A percentile compares a stretch with the other conserved stretches of the same genome.
Evolutionary conservation across 1,284 basidiomycete species (phyloP).

Genomic region (Tylopilus orsonianus): DNA sequence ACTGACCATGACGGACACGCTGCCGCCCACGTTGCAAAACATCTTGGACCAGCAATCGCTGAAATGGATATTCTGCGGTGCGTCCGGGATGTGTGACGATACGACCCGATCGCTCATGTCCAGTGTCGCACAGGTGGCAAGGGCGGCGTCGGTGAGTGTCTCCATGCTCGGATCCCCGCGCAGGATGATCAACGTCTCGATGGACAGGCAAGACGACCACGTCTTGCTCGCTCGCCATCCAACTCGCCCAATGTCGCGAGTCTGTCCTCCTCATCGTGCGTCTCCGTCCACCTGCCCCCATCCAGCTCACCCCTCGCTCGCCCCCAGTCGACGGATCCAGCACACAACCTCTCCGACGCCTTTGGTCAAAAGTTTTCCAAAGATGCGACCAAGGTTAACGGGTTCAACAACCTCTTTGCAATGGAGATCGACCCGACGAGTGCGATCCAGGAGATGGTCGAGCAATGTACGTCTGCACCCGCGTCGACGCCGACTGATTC

Average conservation of each 20-base stretch:
- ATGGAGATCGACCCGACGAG: constrained; percentile 99
- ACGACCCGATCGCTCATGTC: constrained; percentile 10
- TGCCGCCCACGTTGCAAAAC: constrained; percentile 85
- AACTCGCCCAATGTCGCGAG: constrained; percentile 83
- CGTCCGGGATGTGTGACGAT: constrained; percentile 34
- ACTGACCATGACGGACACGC: constrained; percentile 48
- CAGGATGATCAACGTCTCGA: constrained; percentile 1
- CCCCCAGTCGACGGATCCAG: constrained; percentile 92
- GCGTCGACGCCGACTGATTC: constrained; percentile 1
- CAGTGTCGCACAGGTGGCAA: constrained; percentile 70
- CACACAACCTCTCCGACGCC: constrained; percentile 98
- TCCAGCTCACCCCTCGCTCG: background rate
- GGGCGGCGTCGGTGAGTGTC: constrained; percentile 83
- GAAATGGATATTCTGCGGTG: constrained; percentile 96
- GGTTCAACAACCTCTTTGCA: constrained; percentile 94
- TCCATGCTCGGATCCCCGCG: constrained; percentile 1
- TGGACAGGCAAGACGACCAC: constrained; percentile 89
- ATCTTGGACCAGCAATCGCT: constrained; percentile 84
- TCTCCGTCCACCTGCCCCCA: constrained; percentile 12
- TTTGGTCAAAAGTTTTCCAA: constrained; percentile 99
- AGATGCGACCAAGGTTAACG: constrained; percentile 98
- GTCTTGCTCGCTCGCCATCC: constrained; percentile 93
- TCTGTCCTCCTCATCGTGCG: constrained; percentile 92
- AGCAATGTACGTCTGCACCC: constrained; percentile 61
- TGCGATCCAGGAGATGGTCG: constrained; percentile 98